Evolutionary conservation across 2,329 filamentous ascomycete species (phyloP).

Genomic region (Orbilia ellipsospora): DNA sequence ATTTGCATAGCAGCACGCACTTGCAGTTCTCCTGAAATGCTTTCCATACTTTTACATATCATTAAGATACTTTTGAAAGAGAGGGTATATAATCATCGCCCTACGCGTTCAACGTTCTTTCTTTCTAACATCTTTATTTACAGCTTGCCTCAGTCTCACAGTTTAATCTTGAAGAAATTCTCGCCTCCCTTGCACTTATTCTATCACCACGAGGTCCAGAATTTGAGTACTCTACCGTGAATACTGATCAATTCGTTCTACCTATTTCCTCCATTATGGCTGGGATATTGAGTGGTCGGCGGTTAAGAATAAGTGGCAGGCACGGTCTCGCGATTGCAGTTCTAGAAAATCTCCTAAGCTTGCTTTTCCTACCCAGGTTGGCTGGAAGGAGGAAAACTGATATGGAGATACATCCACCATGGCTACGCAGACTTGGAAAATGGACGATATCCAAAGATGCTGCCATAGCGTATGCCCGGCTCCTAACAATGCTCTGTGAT

Average conservation of each 20-base stretch:
- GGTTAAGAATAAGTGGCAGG: conserved; percentile 41
- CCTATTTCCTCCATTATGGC: conserved; percentile 34
- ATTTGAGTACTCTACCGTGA: conserved; percentile 6
- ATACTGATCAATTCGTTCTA: conserved; percentile 33
- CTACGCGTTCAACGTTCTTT: neutral
- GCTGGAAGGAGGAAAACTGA: conserved; percentile 33
- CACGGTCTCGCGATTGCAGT: conserved; percentile 30
- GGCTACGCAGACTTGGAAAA: conserved; percentile 24
- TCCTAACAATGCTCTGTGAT: conserved; percentile 53
- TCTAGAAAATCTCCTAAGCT: conserved; percentile 29
- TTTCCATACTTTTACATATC: conserved; percentile 17
- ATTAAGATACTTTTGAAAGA: conserved; percentile 33
- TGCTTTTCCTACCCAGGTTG: conserved; percentile 35
- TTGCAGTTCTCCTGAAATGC: conserved; percentile 19
- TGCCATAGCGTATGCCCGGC: conserved; percentile 32
- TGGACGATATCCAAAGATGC: conserved; percentile 37
- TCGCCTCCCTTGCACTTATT: conserved; percentile 20
- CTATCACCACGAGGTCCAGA: conserved; percentile 15
- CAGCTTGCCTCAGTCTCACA: conserved; percentile 35
- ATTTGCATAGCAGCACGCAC: conserved; percentile 8
- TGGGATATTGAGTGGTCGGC: conserved; percentile 33
- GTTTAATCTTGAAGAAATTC: conserved; percentile 37
- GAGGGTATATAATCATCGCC: conserved; percentile 14
- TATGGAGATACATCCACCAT: conserved; percentile 39
- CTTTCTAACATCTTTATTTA: neutral